Percentiles rank a stretch among this genome's conserved stretches.
Conservation (phyloP, 2,329 filamentous ascomycete species). For the Akanthomyces lecanii region DNA sequence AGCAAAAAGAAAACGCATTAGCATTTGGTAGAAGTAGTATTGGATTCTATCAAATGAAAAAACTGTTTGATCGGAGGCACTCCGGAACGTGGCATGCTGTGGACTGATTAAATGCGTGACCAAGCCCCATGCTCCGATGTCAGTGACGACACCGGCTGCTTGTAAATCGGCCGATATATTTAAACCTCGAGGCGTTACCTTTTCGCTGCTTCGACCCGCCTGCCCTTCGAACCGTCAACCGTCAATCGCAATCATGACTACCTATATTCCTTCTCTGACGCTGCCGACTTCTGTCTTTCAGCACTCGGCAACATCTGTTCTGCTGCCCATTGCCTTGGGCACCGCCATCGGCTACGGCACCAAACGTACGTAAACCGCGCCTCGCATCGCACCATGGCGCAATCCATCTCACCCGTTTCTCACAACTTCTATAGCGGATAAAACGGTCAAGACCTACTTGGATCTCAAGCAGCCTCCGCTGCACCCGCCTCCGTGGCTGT, state of each 20-base stretch:
- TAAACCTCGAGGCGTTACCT: neutral
- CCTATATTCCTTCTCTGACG: slow-evolving; percentile 72
- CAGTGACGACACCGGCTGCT: slow-evolving; percentile 3
- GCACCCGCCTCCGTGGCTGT: slow-evolving; percentile 57
- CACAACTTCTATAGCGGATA: slow-evolving; percentile 38
- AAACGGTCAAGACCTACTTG: slow-evolving; percentile 59
- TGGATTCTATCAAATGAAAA: neutral
- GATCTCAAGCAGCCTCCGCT: slow-evolving; percentile 64
- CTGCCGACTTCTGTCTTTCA: slow-evolving; percentile 68
- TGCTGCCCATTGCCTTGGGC: slow-evolving; percentile 71
- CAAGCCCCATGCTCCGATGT: neutral
- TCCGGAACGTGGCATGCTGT: neutral
- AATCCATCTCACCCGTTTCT: slow-evolving; percentile 1
- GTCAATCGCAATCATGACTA: slow-evolving; percentile 56
- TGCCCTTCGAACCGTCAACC: neutral
- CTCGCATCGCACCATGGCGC: neutral
- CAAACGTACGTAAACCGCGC: slow-evolving; percentile 48
- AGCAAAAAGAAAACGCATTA: neutral
- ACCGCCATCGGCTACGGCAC: slow-evolving; percentile 68
- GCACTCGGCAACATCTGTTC: slow-evolving; percentile 66
- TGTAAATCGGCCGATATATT: neutral
- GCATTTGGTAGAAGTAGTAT: neutral
- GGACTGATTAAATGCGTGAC: neutral
- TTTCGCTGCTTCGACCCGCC: neutral
- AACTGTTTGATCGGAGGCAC: too few relatives aligned